Evolutionary conservation across 148 eudicot genomes (phyloP), one percentile per base, ranked within the genome.

Genomic region (Chenopodium quinoa): DNA sequence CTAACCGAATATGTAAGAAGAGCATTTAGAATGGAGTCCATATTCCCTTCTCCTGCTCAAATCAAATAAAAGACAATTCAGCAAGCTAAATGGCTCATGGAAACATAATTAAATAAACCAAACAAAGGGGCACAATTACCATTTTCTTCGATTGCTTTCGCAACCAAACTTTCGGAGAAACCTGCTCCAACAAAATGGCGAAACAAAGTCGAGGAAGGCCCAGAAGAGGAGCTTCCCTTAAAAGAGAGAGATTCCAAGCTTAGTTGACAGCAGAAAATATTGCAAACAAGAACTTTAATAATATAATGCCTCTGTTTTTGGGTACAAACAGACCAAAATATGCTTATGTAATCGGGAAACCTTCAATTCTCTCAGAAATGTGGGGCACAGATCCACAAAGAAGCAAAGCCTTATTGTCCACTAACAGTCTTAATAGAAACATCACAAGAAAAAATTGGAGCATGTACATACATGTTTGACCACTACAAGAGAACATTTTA

Each of bases 171-270:
- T 73, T 88, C 88, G 52, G 89, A 46, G 84, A 91, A 93, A 7
- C 93, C 93, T 86, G 91, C 90, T 47, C 84, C 91, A 32, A 89
- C 85, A 78, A 92, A 91, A 76, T 87, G 82, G 25, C 81, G 78
- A 75, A 91, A 86, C 80, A 91, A 80, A 37, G 85, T 85, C 27
- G 89, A 76, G 44, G 89, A 87, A 25, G 86, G 84, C 81, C 91
- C 90, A 48, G 79, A 82, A 44, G 93, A 93, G 70, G 97, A 89
- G 85, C 94, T 88, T 84, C 85, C 94, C 97, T 93, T 29, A 27
- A 79, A 44, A 32, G 48, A 20, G 25, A 62, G 25, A 62, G 31
- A 77, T 68, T 54, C 64, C n/a, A 75, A 79, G 17, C 29, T 77
- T 25, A 76, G 82, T 29, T 19, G 60, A 56, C 60, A 31, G 13